These are phyloP conservation scores for Porodaedalea pini DNA, from an alignment of 1,284 basidiomycete species.

Conservation along the genomic window DNA sequence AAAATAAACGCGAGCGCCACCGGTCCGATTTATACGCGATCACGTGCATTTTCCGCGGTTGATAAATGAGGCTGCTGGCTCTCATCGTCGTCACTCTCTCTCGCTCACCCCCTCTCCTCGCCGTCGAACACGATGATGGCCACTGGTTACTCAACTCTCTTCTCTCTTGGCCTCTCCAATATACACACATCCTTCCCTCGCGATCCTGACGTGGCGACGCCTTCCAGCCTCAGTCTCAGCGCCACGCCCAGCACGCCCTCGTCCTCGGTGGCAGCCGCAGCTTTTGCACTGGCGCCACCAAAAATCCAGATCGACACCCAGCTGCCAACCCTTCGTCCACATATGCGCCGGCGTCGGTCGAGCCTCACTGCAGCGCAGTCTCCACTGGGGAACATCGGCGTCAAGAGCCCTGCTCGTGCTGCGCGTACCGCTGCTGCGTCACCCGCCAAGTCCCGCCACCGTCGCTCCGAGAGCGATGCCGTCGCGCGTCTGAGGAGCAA, in stretches of 20 bases:
- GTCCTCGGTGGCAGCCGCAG: not conserved
- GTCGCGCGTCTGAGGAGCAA: conserved; percentile 47
- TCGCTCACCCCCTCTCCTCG: not conserved
- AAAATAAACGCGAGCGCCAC: not conserved
- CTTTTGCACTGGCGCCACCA: conserved; percentile 6
- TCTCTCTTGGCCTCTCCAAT: conserved; percentile 19
- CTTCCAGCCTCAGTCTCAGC: conserved; percentile 3
- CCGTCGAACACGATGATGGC: conserved; percentile 12
- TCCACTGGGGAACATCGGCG: conserved; percentile 43
- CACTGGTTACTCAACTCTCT: conserved; percentile 18
- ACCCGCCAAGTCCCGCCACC: conserved; percentile 27
- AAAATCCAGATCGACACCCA: conserved; percentile 20
- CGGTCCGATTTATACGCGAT: not conserved
- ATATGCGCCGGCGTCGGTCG: conserved; percentile 50
- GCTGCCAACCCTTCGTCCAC: conserved; percentile 24
- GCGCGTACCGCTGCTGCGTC: conserved; percentile 36
- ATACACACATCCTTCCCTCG: conserved; percentile 15
- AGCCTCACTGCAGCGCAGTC: conserved; percentile 42
- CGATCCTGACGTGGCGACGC: not conserved
- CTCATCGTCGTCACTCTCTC: not conserved
- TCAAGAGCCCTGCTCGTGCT: conserved; percentile 47
- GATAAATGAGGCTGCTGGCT: not conserved
- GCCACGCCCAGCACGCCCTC: conserved; percentile 8
- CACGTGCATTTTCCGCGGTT: not conserved
- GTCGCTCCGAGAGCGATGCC: conserved; percentile 33